Percentiles rank a stretch among this genome's conserved stretches.
Evolutionary conservation across 176 grass and related monocot genomes (phyloP).

Genomic region (Aechmea fasciata): DNA sequence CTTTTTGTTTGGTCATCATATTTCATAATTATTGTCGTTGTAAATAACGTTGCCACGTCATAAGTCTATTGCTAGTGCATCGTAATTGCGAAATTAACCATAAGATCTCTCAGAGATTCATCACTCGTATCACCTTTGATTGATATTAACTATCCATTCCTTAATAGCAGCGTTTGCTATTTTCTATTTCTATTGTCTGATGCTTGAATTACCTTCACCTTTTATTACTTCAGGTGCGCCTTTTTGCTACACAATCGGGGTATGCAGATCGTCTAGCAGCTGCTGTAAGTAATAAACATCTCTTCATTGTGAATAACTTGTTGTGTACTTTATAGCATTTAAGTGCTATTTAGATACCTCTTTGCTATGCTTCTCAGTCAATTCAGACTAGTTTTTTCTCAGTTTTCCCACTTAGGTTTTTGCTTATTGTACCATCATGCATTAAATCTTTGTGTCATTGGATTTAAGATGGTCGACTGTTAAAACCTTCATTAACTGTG

Average conservation of each 20-base stretch:
- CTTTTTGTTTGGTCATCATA: too few relatives aligned
- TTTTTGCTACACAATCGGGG: conserved; percentile 65
- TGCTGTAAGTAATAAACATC: conserved; percentile 39
- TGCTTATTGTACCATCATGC: background rate
- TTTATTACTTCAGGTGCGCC: conserved; percentile 47
- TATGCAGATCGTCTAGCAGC: conserved; percentile 61
- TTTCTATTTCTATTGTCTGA: background rate
- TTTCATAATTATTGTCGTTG: too few relatives aligned
- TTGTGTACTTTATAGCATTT: background rate
- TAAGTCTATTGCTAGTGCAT: too few relatives aligned
- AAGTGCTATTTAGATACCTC: conserved; percentile 4
- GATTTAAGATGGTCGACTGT: background rate
- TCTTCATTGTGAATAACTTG: background rate
- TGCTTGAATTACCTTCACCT: conserved; percentile 7
- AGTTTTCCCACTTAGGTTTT: background rate
- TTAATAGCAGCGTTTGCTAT: background rate
- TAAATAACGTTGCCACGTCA: too few relatives aligned
- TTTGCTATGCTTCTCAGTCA: background rate
- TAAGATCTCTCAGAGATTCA: too few relatives aligned
- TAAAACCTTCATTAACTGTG: background rate
- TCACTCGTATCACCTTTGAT: background rate
- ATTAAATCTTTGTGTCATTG: background rate
- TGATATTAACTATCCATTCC: background rate
- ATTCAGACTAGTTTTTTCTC: background rate
- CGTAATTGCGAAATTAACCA: too few relatives aligned